phyloP scores from a whole-genome alignment of 1,284 basidiomycete genomes.

The Trichosporon asahii region DNA sequence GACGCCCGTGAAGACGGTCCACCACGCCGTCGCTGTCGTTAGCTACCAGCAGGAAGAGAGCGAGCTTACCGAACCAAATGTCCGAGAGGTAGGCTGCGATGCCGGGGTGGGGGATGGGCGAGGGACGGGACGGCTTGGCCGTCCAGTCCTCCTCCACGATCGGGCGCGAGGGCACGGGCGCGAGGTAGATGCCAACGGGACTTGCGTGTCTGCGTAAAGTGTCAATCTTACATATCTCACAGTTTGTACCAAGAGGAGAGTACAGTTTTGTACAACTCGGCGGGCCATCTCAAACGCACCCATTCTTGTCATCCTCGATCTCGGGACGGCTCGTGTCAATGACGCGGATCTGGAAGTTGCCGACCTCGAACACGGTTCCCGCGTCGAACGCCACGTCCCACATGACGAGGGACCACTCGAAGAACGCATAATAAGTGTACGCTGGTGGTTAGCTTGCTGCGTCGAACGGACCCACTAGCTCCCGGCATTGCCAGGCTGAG shows the following conservation, averaged over 20 bases:
- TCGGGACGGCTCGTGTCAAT: conserved; percentile 22
- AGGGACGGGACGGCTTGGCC: conserved; percentile 10
- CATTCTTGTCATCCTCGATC: conserved; percentile 14
- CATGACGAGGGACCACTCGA: conserved; percentile 80
- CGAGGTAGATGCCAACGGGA: conserved; percentile 15
- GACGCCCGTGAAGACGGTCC: conserved; percentile 80
- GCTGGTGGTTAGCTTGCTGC: conserved; percentile 56
- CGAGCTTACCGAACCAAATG: conserved; percentile 41
- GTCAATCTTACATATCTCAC: conserved; percentile 14
- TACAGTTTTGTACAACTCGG: not conserved
- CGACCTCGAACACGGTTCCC: conserved; percentile 62
- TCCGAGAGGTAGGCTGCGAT: conserved; percentile 41
- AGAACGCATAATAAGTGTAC: conserved; percentile 78
- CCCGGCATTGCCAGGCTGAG: too few species aligned
- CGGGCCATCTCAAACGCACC: conserved; percentile 16
- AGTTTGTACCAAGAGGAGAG: not conserved
- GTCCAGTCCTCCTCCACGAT: conserved; percentile 28
- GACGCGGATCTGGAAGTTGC: conserved; percentile 23
- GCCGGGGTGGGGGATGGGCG: conserved; percentile 14
- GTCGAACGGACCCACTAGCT: too few species aligned
- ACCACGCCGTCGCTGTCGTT: conserved; percentile 72
- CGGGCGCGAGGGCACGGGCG: conserved; percentile 12
- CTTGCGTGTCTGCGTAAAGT: conserved; percentile 1
- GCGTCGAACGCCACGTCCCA: conserved; percentile 77
- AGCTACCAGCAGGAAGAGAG: not conserved